phyloP scores from a whole-genome alignment of 139 green algal species.

The Picochlorum sp. region DNA sequence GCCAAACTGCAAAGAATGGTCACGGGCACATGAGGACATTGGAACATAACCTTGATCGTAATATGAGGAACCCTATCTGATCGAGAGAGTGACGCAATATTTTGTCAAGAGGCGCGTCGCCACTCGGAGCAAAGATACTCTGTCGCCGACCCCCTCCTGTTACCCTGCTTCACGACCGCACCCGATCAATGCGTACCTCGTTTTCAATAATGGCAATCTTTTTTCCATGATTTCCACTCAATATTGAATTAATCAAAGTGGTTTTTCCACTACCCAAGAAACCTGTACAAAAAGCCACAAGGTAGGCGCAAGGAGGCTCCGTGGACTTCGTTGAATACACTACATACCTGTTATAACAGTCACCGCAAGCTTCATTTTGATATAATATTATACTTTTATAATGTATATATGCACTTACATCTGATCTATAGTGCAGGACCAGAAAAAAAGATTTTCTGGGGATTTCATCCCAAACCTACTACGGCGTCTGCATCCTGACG shows the following conservation, averaged over 20 bases:
- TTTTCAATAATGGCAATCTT: constrained; percentile 79
- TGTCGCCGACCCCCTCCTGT: neutral
- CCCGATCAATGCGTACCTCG: constrained; percentile 25
- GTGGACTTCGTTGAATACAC: neutral
- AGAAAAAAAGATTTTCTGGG: too few relatives aligned
- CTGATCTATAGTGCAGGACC: too few relatives aligned
- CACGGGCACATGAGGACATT: neutral
- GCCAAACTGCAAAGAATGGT: constrained; percentile 35
- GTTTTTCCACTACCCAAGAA: constrained; percentile 56
- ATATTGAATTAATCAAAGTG: constrained; percentile 72
- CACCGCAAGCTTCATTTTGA: constrained; percentile 10
- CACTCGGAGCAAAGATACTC: neutral
- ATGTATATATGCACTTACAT: too few relatives aligned
- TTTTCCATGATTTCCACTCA: constrained; percentile 56
- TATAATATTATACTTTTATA: neutral
- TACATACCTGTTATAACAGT: constrained; percentile 13
- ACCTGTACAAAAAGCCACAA: neutral
- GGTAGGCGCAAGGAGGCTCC: neutral
- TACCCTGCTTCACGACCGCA: neutral
- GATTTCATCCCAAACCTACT: too few relatives aligned
- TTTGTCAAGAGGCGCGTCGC: too few relatives aligned
- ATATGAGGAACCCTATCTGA: neutral
- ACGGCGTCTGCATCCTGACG: too few relatives aligned
- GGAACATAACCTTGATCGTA: too few relatives aligned
- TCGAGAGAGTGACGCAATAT: neutral